Evolutionary conservation across 1,284 basidiomycete species (phyloP).

Genomic region (Austroboletus niveus): DNA sequence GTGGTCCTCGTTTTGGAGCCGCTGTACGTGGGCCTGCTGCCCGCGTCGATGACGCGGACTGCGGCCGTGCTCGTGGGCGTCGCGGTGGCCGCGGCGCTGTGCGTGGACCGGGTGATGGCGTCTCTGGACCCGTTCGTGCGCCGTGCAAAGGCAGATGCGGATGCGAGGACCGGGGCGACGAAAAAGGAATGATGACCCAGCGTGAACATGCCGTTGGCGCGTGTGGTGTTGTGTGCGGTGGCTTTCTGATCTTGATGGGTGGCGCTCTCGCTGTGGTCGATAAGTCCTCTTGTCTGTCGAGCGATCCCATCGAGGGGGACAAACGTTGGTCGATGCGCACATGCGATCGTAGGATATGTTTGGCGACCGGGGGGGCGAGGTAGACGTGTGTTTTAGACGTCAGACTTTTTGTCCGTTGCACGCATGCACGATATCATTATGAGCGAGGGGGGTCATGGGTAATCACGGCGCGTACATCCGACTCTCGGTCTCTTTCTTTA

Average conservation of each 20-base stretch:
- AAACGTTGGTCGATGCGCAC: background rate
- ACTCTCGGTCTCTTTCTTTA: too few species aligned
- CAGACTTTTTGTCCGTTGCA: too few species aligned
- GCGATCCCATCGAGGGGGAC: background rate
- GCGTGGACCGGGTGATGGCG: constrained; percentile 31
- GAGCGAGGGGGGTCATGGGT: too few species aligned
- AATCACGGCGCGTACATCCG: too few species aligned
- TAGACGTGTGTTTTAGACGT: too few species aligned
- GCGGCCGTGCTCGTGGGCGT: constrained; percentile 37
- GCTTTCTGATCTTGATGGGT: constrained; percentile 5
- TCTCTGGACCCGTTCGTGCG: constrained; percentile 35
- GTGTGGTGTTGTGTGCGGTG: constrained; percentile 9
- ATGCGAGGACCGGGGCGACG: constrained; percentile 14
- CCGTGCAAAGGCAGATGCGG: constrained; percentile 37
- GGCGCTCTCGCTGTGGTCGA: background rate
- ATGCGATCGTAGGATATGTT: too few species aligned
- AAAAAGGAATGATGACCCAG: constrained; percentile 21
- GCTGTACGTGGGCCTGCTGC: constrained; percentile 55
- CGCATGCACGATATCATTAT: too few species aligned
- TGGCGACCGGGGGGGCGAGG: too few species aligned
- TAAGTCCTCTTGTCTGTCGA: background rate
- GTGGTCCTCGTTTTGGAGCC: constrained; percentile 59
- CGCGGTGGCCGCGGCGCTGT: constrained; percentile 28
- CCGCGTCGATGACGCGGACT: constrained; percentile 51
- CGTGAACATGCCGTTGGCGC: constrained; percentile 24